Percentiles rank a stretch among this genome's conserved stretches.
These are phyloP conservation scores for Glycine soja DNA, from an alignment of 306 rosid species.

Conservation along the genomic window DNA sequence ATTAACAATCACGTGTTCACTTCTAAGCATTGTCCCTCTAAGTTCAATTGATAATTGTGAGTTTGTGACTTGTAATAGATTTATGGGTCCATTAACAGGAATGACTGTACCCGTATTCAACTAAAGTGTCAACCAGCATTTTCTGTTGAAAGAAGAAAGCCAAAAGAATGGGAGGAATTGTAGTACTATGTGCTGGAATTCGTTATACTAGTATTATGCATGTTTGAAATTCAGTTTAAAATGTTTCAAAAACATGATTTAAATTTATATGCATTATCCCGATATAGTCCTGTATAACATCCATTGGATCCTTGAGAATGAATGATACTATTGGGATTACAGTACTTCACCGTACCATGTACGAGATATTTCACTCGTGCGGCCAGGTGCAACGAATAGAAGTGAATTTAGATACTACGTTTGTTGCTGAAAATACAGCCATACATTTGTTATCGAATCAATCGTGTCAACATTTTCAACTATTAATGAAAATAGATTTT, in stretches of 20 bases:
- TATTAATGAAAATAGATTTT: neutral
- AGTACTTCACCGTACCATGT: slow-evolving; percentile 7
- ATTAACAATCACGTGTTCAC: slow-evolving; percentile 1
- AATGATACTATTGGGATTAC: neutral
- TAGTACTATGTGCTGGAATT: neutral
- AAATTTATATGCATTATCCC: neutral
- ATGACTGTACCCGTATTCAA: neutral
- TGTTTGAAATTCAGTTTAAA: slow-evolving; percentile 10
- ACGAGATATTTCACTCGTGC: slow-evolving; percentile 4
- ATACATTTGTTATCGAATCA: neutral
- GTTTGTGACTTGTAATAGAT: neutral
- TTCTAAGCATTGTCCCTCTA: neutral
- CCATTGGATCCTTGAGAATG: neutral
- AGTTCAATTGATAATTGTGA: neutral
- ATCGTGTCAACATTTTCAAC: neutral
- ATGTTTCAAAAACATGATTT: neutral
- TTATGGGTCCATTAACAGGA: neutral
- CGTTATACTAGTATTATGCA: slow-evolving; percentile 9
- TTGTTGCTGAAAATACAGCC: neutral
- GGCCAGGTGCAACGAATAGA: slow-evolving; percentile 10
- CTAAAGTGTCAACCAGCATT: neutral
- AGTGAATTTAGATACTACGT: neutral
- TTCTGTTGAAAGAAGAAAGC: slow-evolving; percentile 4
- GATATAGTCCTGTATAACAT: neutral
- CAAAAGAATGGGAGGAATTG: neutral